phyloP scores from a whole-genome alignment of 176 grass and related monocot species.

The Thinopyrum elongatum region DNA sequence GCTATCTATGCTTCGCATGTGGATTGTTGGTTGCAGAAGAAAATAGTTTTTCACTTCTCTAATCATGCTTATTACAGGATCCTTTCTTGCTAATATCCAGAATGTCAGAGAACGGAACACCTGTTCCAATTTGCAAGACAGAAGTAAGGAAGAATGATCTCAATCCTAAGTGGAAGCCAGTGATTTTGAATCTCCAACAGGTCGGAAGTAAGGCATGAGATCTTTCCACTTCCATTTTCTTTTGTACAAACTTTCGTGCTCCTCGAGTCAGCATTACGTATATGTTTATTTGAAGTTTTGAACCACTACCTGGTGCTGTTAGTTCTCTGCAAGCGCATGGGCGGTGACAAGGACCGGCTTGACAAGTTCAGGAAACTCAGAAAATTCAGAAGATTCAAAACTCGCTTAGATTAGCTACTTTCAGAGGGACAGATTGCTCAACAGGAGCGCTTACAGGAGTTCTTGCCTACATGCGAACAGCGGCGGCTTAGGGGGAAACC shows the following conservation, averaged over 20 bases:
- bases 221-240: constrained; percentile 36
- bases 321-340: constrained; percentile 1
- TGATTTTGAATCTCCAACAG: constrained; percentile 93
- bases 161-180: constrained; percentile 90
- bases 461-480: neutral
- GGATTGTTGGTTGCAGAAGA: constrained; percentile 16
- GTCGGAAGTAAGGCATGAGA: constrained; percentile 83
- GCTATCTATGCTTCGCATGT: neutral
- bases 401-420: neutral
- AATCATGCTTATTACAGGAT: constrained; percentile 57
- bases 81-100: constrained; percentile 95
- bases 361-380: neutral
- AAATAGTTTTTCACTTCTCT: constrained; percentile 33
- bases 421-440: too few species aligned
- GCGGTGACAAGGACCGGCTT: neutral
- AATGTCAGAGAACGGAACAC: constrained; percentile 69
- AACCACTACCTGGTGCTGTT: neutral
- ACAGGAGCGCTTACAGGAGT: neutral
- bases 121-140: constrained; percentile 96
- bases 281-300: constrained; percentile 8
- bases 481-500: neutral
- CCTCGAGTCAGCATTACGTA: neutral
- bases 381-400: neutral
- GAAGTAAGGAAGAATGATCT: constrained; percentile 99
- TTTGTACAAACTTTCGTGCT: constrained; percentile 6